phyloP scores from a whole-genome alignment of 352 stramenopile genomes.

The Phytophthora colocasiae region DNA sequence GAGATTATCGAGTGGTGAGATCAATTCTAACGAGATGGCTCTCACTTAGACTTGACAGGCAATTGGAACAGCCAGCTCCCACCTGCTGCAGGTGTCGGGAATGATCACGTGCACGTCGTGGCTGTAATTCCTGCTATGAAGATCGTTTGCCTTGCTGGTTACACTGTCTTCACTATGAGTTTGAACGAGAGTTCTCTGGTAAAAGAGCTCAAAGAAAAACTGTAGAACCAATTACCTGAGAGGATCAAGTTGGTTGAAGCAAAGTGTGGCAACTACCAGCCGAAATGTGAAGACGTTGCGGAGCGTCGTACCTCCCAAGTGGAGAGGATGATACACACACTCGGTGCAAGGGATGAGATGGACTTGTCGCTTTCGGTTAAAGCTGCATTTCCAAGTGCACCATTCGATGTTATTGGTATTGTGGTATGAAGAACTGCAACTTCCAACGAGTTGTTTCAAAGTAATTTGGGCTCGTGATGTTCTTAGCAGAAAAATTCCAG shows the following conservation, averaged over 20 bases:
- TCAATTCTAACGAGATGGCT: not conserved
- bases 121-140: not conserved
- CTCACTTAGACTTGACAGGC: not conserved
- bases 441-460: too few relatives aligned
- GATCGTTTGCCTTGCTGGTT: not conserved
- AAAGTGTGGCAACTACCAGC: not conserved
- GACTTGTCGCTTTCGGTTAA: not conserved
- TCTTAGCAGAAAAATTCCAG: not conserved
- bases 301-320: not conserved
- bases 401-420: not conserved
- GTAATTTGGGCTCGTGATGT: not conserved
- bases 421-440: not conserved
- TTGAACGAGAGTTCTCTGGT: constrained; percentile 1
- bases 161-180: not conserved
- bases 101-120: not conserved
- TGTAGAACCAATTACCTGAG: not conserved
- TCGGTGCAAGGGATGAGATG: not conserved
- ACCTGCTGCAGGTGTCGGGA: not conserved
- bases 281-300: not conserved
- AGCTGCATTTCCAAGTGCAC: not conserved
- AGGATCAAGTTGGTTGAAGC: not conserved
- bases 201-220: not conserved
- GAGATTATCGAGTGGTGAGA: not conserved
- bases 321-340: not conserved
- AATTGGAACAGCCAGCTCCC: not conserved